These are phyloP conservation scores for Pluteus cervinus DNA, from an alignment of 768 basidiomycete species.

Conservation along the genomic window DNA sequence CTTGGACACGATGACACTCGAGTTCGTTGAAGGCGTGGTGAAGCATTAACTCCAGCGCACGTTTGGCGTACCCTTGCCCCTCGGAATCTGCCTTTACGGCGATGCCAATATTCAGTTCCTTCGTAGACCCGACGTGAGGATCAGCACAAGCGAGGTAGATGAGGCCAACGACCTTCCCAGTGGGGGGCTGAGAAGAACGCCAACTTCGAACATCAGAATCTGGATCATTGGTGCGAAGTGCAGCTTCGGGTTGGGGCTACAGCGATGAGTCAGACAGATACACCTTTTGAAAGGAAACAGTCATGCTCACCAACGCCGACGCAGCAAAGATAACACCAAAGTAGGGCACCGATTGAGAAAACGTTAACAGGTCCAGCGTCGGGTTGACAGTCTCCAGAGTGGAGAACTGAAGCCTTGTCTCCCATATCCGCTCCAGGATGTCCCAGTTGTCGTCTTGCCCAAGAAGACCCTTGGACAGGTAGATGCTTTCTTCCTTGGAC, in stretches of 20 bases:
- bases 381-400: conserved; percentile 35
- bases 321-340: conserved; percentile 33
- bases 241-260: too few species aligned
- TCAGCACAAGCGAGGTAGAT: conserved; percentile 34
- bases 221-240: background rate
- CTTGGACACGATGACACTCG: conserved; percentile 47
- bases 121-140: conserved; percentile 20
- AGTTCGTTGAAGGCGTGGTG: conserved; percentile 39
- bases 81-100: conserved; percentile 32
- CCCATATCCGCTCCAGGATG: conserved; percentile 25
- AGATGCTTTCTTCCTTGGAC: conserved; percentile 13
- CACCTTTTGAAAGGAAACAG: too few species aligned
- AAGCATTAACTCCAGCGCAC: conserved; percentile 39
- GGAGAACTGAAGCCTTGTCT: conserved; percentile 33
- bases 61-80: conserved; percentile 36
- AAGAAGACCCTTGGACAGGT: conserved; percentile 22
- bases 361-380: conserved; percentile 33
- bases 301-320: background rate
- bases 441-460: conserved; percentile 36
- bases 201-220: conserved; percentile 2
- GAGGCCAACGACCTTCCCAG: conserved; percentile 32
- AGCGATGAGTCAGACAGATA: too few species aligned
- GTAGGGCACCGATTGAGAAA: conserved; percentile 28
- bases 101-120: conserved; percentile 54
- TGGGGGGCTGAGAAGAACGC: too few species aligned